Percentiles rank a stretch among this genome's conserved stretches.
phyloP scores from a whole-genome alignment of 2,329 filamentous ascomycete species.

The Apiospora koreana region DNA sequence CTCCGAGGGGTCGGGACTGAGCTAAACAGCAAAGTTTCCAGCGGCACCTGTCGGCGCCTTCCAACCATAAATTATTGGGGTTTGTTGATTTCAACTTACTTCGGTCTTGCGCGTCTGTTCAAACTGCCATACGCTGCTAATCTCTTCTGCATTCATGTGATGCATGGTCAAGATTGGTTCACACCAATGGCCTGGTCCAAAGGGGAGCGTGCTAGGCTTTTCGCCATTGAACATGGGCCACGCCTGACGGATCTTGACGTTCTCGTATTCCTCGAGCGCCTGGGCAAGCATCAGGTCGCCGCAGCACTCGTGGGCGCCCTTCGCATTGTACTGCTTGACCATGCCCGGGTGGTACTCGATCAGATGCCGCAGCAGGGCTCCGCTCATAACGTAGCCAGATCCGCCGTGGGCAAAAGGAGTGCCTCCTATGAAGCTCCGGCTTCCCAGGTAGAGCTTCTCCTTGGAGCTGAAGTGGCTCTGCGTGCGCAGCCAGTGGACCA shows the following conservation, averaged over 20 bases:
- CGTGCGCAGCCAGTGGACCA: constrained; percentile 49
- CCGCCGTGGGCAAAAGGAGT: constrained; percentile 58
- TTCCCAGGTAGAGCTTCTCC: constrained; percentile 52
- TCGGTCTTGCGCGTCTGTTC: constrained; percentile 49
- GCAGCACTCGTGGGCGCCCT: constrained; percentile 47
- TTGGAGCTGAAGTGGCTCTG: constrained; percentile 40
- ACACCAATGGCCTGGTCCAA: constrained; percentile 52
- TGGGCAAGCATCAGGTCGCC: constrained; percentile 54
- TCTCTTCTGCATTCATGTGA: constrained; percentile 53
- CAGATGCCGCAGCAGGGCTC: constrained; percentile 51
- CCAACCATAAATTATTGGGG: background rate
- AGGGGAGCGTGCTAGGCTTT: constrained; percentile 52
- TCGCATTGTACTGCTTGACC: constrained; percentile 47
- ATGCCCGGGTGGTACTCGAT: constrained; percentile 44
- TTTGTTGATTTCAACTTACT: constrained; percentile 31
- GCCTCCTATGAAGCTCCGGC: constrained; percentile 46
- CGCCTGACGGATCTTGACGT: constrained; percentile 42
- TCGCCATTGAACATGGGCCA: constrained; percentile 59
- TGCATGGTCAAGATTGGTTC: constrained; percentile 60
- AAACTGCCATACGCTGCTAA: constrained; percentile 53
- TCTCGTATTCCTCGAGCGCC: constrained; percentile 46
- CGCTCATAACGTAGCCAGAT: constrained; percentile 57
- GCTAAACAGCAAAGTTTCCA: background rate
- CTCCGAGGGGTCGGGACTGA: background rate
- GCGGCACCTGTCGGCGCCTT: background rate